phyloP scores from a whole-genome alignment of 805 yeast genomes.

The Saturnispora saitoi region DNA sequence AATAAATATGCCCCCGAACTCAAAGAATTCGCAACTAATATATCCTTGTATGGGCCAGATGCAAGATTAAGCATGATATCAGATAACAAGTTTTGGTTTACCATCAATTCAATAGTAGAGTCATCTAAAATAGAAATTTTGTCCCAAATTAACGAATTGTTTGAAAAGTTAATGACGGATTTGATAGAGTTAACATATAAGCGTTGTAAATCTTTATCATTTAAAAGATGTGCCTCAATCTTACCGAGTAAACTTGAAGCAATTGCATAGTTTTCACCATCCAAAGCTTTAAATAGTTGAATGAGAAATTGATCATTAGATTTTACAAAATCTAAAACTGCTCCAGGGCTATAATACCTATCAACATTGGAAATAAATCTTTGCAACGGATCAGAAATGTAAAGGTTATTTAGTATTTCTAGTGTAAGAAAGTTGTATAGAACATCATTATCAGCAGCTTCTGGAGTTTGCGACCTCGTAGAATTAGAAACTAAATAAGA shows the following conservation, averaged over 20 bases:
- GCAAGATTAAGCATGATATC: slow-evolving; percentile 3
- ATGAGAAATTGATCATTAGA: slow-evolving; percentile 14
- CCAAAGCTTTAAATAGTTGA: slow-evolving; percentile 10
- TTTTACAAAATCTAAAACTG: slow-evolving; percentile 15
- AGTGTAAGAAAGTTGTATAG: slow-evolving; percentile 29
- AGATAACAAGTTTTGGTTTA: not conserved
- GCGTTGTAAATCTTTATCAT: slow-evolving; percentile 10
- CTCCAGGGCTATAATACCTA: slow-evolving; percentile 17
- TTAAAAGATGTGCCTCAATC: slow-evolving; percentile 15
- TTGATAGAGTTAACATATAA: slow-evolving; percentile 13
- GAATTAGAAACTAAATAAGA: slow-evolving; percentile 20
- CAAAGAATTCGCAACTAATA: slow-evolving; percentile 20
- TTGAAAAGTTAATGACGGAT: not conserved
- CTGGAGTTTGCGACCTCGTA: slow-evolving; percentile 10
- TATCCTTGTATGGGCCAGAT: slow-evolving; percentile 10
- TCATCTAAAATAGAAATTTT: not conserved
- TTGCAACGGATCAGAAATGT: slow-evolving; percentile 16
- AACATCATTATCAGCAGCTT: slow-evolving; percentile 8
- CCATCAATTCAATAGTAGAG: not conserved
- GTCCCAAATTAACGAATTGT: not conserved
- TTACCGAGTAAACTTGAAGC: slow-evolving; percentile 14
- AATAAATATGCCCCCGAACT: slow-evolving; percentile 18
- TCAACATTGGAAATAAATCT: slow-evolving; percentile 20
- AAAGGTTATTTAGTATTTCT: slow-evolving; percentile 30
- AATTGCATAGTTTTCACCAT: not conserved